These are phyloP conservation scores for Populus deltoides DNA, from an alignment of 345 rosid genomes.

Conservation along the genomic window DNA sequence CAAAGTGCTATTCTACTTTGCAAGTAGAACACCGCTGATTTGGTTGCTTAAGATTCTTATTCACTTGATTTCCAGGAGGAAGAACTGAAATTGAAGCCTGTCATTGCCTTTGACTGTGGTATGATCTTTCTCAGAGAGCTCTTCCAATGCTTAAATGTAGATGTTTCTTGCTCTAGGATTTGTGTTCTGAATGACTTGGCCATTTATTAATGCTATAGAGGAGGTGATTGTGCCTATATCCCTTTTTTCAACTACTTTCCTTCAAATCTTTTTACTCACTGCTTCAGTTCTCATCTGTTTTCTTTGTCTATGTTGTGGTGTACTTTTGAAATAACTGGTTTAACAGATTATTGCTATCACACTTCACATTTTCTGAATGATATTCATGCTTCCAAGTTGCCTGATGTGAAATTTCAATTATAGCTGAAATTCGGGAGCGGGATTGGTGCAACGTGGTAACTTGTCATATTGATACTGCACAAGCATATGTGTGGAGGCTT, in stretches of 20 bases:
- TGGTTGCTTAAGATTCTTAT: background rate
- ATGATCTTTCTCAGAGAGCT: slow-evolving; percentile 24
- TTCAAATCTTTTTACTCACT: background rate
- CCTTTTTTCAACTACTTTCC: background rate
- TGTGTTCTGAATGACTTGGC: background rate
- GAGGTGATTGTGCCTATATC: background rate
- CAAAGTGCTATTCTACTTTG: slow-evolving; percentile 25
- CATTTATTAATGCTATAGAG: background rate
- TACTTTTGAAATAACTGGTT: background rate
- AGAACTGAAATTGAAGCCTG: slow-evolving; percentile 91
- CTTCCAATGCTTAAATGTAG: background rate
- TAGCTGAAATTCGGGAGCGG: slow-evolving; percentile 97
- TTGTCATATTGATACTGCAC: slow-evolving; percentile 84
- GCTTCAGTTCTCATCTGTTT: background rate
- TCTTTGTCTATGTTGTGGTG: background rate
- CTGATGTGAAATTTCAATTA: slow-evolving; percentile 13
- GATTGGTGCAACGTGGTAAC: slow-evolving; percentile 99
- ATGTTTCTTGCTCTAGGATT: background rate
- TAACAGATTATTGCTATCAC: background rate
- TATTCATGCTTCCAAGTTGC: background rate
- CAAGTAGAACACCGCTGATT: background rate
- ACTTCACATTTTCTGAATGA: background rate
- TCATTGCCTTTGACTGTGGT: slow-evolving; percentile 90
- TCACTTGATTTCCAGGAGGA: slow-evolving; percentile 59
- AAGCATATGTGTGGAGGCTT: slow-evolving; percentile 98